Percentiles rank a stretch among this genome's conserved stretches.
Conservation (phyloP, 139 green algal species). For the Chlamydomonas applanata region DNA sequence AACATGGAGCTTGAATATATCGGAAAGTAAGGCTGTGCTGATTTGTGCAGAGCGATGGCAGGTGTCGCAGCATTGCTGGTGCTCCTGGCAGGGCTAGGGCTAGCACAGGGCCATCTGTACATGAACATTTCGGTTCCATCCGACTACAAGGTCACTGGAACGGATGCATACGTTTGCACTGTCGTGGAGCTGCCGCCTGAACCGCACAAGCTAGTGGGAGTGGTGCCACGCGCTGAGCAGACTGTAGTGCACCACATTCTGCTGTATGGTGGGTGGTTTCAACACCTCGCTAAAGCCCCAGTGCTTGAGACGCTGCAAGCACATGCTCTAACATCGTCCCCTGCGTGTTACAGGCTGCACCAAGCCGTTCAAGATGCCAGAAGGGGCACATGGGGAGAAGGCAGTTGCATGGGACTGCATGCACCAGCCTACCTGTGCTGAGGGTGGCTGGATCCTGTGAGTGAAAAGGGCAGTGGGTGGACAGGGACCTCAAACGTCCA, state of each 20-base stretch:
- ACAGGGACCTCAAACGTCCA: no score
- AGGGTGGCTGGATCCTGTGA: no score
- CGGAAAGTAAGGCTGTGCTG: no score
- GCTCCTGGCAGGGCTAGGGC: no score
- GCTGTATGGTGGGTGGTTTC: slow-evolving; percentile 68
- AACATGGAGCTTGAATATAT: no score
- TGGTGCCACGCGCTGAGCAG: slow-evolving; percentile 62
- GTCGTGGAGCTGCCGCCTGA: slow-evolving; percentile 43
- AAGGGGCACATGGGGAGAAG: slow-evolving; percentile 1
- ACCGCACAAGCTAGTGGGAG: slow-evolving; percentile 63
- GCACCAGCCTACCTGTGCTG: slow-evolving; percentile 19
- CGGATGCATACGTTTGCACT: slow-evolving; percentile 69
- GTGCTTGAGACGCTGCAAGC: background rate
- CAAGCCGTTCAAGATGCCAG: slow-evolving; percentile 24
- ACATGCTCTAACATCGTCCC: background rate
- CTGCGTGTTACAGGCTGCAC: slow-evolving; percentile 49
- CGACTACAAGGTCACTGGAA: background rate
- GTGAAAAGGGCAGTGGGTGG: no score
- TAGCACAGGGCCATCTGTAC: background rate
- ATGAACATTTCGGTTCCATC: slow-evolving; percentile 38
- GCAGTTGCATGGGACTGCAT: slow-evolving; percentile 61
- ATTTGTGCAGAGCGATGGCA: no score
- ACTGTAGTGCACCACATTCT: slow-evolving; percentile 86
- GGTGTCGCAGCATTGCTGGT: no score
- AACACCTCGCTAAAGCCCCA: background rate